These are phyloP conservation scores for Westerdykella sp. DNA, from an alignment of 2,329 filamentous ascomycete species.

Conservation along the genomic window DNA sequence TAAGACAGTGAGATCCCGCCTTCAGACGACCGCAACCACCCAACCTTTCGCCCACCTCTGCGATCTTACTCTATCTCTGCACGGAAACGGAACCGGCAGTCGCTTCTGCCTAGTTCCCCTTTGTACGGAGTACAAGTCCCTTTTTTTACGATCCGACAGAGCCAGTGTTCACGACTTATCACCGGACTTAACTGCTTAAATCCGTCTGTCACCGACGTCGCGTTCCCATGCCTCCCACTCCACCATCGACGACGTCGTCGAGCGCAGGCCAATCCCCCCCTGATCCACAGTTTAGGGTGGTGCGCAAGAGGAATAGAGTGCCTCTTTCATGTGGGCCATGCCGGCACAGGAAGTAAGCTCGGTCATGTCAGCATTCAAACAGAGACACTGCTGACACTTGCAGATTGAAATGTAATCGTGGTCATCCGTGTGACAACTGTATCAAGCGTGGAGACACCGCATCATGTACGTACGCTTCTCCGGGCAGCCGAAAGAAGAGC, in stretches of 20 bases:
- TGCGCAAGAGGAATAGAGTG: conserved; percentile 85
- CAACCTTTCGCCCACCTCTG: conserved; percentile 12
- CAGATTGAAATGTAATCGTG: conserved; percentile 86
- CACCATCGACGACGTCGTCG: conserved; percentile 71
- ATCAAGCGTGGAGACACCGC: conserved; percentile 75
- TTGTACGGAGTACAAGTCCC: too few relatives aligned
- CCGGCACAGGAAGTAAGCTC: conserved; percentile 74
- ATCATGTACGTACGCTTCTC: conserved; percentile 76
- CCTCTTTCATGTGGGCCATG: conserved; percentile 89
- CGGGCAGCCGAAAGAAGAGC: conserved; percentile 65
- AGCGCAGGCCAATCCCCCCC: conserved; percentile 73
- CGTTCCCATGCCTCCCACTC: conserved; percentile 62
- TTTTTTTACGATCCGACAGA: too few relatives aligned
- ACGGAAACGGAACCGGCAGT: too few relatives aligned
- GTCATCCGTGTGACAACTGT: conserved; percentile 89
- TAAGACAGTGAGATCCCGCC: conserved; percentile 22
- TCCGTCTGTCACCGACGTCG: conserved; percentile 4
- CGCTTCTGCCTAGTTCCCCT: too few relatives aligned
- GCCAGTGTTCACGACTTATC: too few relatives aligned
- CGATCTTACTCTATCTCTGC: neutral
- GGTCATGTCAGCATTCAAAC: neutral
- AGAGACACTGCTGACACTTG: conserved; percentile 14
- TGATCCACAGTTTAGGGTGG: conserved; percentile 78
- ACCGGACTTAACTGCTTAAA: conserved; percentile 22
- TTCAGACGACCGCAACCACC: conserved; percentile 6